Evolutionary conservation across 441 rosid genomes (phyloP), one percentile per base, ranked within the genome.

Genomic region (Oxalis stricta): DNA sequence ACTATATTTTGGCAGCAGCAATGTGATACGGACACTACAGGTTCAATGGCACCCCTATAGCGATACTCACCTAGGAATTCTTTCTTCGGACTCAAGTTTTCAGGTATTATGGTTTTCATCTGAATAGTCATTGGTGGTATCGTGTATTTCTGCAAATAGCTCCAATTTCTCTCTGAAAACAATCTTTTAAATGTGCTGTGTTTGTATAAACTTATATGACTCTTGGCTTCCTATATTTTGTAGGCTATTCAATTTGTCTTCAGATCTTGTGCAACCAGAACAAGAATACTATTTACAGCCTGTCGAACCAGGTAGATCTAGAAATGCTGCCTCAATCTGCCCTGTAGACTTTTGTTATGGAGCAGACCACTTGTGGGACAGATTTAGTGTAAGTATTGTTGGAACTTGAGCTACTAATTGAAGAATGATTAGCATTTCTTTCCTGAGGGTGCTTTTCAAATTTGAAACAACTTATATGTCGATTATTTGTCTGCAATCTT

Each of bases 201-300:
- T 23, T 23, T 23, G 28, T 6, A 18, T 26, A 16, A 26, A 16
- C 18, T 9, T 2, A 10, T 10, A 5, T 64, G 41, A 53, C 59
- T 44, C 17, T 35, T 22, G 31, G 52, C 33, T 3, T 52, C 53
- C n/a, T 45, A 44, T 50, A 58, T 58, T 53, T 44, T 60, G 61
- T 59, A 92, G 99, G 52, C 67, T 84, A 47, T 87, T 82, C 66
- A 70, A 92, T 66, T 60, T 87, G 69, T 82, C 99, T 50, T 58
- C 69, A 14, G 72, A 73, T 76, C 46, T 66, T 31, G 56, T 72
- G 79, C 73, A 72, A 67, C 92, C 94, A 33, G 95, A 87, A 72
- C 99, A 92, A 68, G 95, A 84, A 53, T 79, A 76, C 61, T 91
- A 83, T 72, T 68, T 84, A 37, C 95, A 86, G 70, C 94, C 96